Base-by-base conservation (phyloP, 305 asterid species). In the Stenogyne calaminthoides region DNA sequence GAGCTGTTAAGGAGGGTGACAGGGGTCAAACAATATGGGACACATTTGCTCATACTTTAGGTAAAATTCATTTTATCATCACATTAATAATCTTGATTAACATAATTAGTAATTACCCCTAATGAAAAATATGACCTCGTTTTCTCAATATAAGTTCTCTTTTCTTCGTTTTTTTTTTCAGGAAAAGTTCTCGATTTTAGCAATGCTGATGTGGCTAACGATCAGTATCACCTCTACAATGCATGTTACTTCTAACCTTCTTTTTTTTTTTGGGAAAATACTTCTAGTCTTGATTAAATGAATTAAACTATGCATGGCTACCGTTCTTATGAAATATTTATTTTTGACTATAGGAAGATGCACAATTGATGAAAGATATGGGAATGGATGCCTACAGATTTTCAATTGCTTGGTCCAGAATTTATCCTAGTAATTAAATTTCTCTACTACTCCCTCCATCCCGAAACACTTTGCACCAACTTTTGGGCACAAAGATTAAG, bases 331-430 rank as follows among this genome's bases (percentile, higher is more conserved):
- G 4, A 25, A 25, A 42, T 61, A 10, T 16, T 19, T 7, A 37
- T 70, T 11, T 57, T 51, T 11, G 22, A 22, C 25, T 67, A 42
- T 84, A 94, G 99, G 97, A 78, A 61, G 99, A 94, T 76, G 69
- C 90, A 78, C 72, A 84, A 46, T 83, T 86, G 9, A 91, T 94
- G 96, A 94, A 91, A 81, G 86, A 83, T 47, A 82, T 94, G 95
- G 98, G 99, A 73, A 84, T 91, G 96, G 97, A 94, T 88, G 99
- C 97, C 68, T 94, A 87, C 67, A 84, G 97, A 74, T 85, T 94
- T 65, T 91, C 99, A 16, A 91, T 94, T 76, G 90, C 99, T 25
- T 91, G 99, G 99, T 73, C 97, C 65, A 85, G 99, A 73, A 84
- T 91, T 40, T 91, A 78, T 78, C 99, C 99, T 2, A 84, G 98